Percentiles rank a stretch among this genome's conserved stretches.
phyloP scores from a whole-genome alignment of 164 flowering plant species.

The Paratinospora sagittata region DNA sequence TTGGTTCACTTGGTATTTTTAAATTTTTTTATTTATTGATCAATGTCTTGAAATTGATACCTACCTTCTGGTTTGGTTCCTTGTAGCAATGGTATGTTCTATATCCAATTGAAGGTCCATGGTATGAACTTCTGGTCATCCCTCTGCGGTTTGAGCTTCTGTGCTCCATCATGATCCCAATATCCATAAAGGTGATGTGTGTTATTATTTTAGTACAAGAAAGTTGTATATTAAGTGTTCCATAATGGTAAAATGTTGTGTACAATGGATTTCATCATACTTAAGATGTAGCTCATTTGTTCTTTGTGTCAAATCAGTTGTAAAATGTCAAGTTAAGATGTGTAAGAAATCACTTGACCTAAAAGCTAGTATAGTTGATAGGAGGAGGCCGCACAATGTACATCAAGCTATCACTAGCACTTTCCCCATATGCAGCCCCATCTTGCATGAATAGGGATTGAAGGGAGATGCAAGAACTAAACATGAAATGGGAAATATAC shows the following conservation, averaged over 20 bases:
- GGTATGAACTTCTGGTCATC: constrained; percentile 91
- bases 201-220: not conserved
- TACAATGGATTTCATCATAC: not conserved
- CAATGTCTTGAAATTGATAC: not conserved
- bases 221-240: not conserved
- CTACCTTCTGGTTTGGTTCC: constrained; percentile 10
- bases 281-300: too few species aligned
- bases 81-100: constrained; percentile 91
- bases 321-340: too few species aligned
- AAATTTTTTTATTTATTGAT: not conserved
- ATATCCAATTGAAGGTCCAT: constrained; percentile 89
- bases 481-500: too few species aligned
- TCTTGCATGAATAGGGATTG: too few species aligned
- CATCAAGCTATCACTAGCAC: too few species aligned
- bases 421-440: too few species aligned
- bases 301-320: too few species aligned
- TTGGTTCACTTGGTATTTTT: not conserved
- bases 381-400: too few species aligned
- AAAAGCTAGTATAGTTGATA: too few species aligned
- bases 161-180: constrained; percentile 99
- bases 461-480: too few species aligned
- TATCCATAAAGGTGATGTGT: constrained; percentile 79
- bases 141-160: constrained; percentile 99
- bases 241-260: not conserved
- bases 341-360: too few species aligned